Conservation (phyloP, 2,329 filamentous ascomycete genomes). For the Colletotrichum falcatum region DNA sequence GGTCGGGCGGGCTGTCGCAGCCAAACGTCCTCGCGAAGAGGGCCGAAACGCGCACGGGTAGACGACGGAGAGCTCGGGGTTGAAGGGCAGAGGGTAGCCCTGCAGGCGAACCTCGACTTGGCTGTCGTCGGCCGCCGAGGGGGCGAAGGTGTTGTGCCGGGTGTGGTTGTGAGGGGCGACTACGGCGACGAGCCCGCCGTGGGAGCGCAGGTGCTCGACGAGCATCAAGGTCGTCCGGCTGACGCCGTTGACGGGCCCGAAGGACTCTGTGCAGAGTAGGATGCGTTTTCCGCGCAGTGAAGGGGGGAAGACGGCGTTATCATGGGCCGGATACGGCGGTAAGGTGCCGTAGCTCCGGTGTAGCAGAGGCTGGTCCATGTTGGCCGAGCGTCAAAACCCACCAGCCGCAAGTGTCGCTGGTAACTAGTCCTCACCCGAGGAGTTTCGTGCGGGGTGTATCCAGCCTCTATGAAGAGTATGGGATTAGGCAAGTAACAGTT, state of each 20-base stretch:
- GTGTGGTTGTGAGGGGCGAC: slow-evolving; percentile 72
- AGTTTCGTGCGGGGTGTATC: too few species aligned
- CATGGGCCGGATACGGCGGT: slow-evolving; percentile 46
- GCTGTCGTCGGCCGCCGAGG: slow-evolving; percentile 47
- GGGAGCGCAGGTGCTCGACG: slow-evolving; percentile 72
- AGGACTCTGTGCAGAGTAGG: slow-evolving; percentile 77
- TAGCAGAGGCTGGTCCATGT: slow-evolving; percentile 27
- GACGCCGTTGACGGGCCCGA: slow-evolving; percentile 80
- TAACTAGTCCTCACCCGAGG: background rate
- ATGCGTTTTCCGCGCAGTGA: slow-evolving; percentile 70
- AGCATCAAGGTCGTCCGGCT: slow-evolving; percentile 77
- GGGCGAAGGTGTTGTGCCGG: slow-evolving; percentile 65
- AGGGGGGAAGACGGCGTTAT: slow-evolving; percentile 59
- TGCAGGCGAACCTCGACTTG: slow-evolving; percentile 68
- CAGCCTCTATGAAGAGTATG: background rate
- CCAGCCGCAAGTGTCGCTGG: background rate
- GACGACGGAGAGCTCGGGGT: slow-evolving; percentile 76
- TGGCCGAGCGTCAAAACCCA: background rate
- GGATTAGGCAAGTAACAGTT: background rate
- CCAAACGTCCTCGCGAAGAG: slow-evolving; percentile 72
- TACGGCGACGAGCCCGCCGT: slow-evolving; percentile 74
- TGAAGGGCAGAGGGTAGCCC: slow-evolving; percentile 77
- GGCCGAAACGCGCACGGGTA: slow-evolving; percentile 73
- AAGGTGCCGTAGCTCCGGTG: slow-evolving; percentile 20
- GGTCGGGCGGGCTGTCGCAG: slow-evolving; percentile 63